phyloP scores from a whole-genome alignment of 495 filamentous ascomycete species.

The Apiosordaria backusii region DNA sequence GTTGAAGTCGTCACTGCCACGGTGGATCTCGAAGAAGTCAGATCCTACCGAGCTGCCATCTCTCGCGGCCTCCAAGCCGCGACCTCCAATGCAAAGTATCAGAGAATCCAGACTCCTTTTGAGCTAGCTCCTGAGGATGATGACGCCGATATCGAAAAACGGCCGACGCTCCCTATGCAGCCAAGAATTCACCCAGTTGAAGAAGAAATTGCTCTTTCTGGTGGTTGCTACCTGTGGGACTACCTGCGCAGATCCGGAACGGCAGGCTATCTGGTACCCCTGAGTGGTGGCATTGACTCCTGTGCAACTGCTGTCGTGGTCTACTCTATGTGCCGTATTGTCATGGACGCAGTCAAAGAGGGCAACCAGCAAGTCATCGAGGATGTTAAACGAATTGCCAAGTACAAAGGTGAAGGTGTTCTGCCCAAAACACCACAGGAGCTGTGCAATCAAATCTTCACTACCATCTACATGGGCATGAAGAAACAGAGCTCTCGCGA shows the following conservation, averaged over 20 bases:
- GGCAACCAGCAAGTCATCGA: constrained; percentile 63
- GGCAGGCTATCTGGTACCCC: constrained; percentile 58
- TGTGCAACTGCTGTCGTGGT: constrained; percentile 62
- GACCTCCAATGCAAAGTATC: constrained; percentile 35
- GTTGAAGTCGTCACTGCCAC: constrained; percentile 84
- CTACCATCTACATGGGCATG: constrained; percentile 82
- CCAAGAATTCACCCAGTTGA: constrained; percentile 60
- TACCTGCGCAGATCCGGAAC: constrained; percentile 66
- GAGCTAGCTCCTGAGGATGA: constrained; percentile 39
- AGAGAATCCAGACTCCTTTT: constrained; percentile 39
- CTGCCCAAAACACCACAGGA: constrained; percentile 60
- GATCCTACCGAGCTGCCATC: constrained; percentile 50
- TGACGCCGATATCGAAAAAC: constrained; percentile 27
- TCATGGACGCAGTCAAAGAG: constrained; percentile 59
- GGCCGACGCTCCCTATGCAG: constrained; percentile 33
- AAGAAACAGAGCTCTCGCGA: constrained; percentile 63
- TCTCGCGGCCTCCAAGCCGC: constrained; percentile 58
- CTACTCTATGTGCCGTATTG: constrained; percentile 73
- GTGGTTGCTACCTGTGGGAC: constrained; percentile 80
- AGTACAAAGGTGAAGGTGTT: constrained; percentile 48
- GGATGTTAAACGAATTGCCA: constrained; percentile 62
- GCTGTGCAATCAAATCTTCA: constrained; percentile 61
- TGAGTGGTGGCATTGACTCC: constrained; percentile 70
- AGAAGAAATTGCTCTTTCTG: constrained; percentile 70
- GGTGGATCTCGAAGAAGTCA: constrained; percentile 74